phyloP scores from a whole-genome alignment of 1,284 basidiomycete species.

The Fomitopsis schrenkii region DNA sequence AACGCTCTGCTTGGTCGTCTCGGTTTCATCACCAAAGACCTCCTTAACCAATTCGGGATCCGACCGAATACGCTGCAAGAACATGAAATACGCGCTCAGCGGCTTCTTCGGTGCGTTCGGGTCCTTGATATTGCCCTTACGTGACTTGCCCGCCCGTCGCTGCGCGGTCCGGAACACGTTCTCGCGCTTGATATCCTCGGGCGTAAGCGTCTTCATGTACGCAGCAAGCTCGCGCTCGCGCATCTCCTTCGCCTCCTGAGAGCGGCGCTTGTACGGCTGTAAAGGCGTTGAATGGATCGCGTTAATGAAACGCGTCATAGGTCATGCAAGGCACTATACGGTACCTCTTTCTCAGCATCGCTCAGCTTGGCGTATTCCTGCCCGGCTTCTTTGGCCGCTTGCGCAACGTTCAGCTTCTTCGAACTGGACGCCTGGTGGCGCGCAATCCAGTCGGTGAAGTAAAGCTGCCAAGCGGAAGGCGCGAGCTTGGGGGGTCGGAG shows the following conservation, averaged over 20 bases:
- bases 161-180: constrained; percentile 90
- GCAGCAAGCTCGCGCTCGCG: constrained; percentile 78
- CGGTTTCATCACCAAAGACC: constrained; percentile 90
- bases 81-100: constrained; percentile 93
- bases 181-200: constrained; percentile 93
- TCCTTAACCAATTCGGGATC: constrained; percentile 68
- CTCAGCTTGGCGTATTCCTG: constrained; percentile 83
- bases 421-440: constrained; percentile 77
- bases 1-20: constrained; percentile 94
- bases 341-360: constrained; percentile 78
- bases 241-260: constrained; percentile 79
- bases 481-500: constrained; percentile 90
- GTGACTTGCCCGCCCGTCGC: constrained; percentile 89
- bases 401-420: constrained; percentile 90
- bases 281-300: constrained; percentile 20
- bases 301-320: constrained; percentile 10
- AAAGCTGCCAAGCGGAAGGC: constrained; percentile 95
- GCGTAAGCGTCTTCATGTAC: constrained; percentile 89
- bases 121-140: constrained; percentile 94
- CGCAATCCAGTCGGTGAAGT: constrained; percentile 95
- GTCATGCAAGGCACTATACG: constrained; percentile 14
- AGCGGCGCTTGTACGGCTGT: constrained; percentile 80
- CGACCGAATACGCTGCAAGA: constrained; percentile 83
- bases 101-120: constrained; percentile 97
- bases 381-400: constrained; percentile 93